phyloP scores from a whole-genome alignment of 352 stramenopile genomes.

The Phytophthora cajani region DNA sequence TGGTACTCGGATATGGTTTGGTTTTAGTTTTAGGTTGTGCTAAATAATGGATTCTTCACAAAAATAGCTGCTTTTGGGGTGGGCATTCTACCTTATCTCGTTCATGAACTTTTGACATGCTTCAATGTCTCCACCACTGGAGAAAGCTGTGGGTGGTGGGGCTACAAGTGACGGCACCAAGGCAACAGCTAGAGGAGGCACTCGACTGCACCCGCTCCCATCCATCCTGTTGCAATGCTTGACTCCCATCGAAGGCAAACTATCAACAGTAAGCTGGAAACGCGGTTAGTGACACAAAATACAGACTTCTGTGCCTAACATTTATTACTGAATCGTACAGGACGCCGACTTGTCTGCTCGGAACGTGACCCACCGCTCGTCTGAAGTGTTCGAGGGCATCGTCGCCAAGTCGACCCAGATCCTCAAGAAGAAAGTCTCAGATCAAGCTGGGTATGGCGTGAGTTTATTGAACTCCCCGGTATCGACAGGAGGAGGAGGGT shows the following conservation, averaged over 20 bases:
- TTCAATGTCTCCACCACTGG: conserved; percentile 21
- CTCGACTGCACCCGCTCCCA: conserved; percentile 17
- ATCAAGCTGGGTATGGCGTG: conserved; percentile 15
- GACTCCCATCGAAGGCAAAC: conserved; percentile 44
- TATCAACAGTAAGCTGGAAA: conserved; percentile 31
- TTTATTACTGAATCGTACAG: conserved; percentile 18
- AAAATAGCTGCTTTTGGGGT: conserved; percentile 12
- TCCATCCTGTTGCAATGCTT: conserved; percentile 42
- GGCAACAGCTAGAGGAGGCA: conserved; percentile 12
- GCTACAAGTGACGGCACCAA: conserved; percentile 2
- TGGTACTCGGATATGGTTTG: too few relatives aligned
- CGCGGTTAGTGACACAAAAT: neutral
- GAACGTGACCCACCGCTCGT: conserved; percentile 48
- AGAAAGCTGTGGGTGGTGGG: conserved; percentile 9
- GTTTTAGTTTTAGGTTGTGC: neutral
- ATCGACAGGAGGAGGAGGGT: conserved; percentile 9
- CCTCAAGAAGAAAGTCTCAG: conserved; percentile 52
- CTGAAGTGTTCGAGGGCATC: conserved; percentile 41
- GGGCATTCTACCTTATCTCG: neutral
- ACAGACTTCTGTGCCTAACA: neutral
- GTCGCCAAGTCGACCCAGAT: conserved; percentile 43
- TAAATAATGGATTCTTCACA: neutral
- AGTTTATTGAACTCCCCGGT: conserved; percentile 4
- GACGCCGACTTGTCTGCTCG: conserved; percentile 57
- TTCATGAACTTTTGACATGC: conserved; percentile 12